Base-by-base conservation (phyloP, 805 yeast genomes). In the Metschnikowia peoriensis region DNA sequence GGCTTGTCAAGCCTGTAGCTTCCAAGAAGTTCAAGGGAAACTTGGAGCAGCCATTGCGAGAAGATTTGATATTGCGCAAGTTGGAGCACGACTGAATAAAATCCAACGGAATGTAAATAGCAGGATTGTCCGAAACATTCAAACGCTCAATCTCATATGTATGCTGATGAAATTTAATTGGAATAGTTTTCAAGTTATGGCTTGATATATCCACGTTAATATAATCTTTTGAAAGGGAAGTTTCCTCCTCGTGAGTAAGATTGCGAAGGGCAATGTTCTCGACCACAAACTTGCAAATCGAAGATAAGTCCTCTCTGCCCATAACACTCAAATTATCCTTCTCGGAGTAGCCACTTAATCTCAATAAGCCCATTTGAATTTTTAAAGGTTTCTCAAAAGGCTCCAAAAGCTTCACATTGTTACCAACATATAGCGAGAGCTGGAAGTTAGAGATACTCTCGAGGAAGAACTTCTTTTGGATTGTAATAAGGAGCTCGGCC, bases 91-190 rank as follows among this genome's bases (percentile, higher is more conserved):
- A 81, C 65, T 90, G 96, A 61, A 92, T 84, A 65, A 92, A 92
- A 64, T 91, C 97, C 50, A 83, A 71, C 0, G 97, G 96, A 35
- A 92, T 73, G 53, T 84, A 82, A 49, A 93, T 85, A 15, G 96
- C 87, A 4, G 97, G 96, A 65, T 92, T 92, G 56, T 86, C 83
- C 1, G 96, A 87, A 8, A 90, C 89, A 67, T 92, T 93, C 55
- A 92, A 75, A 55, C 85, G 78, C 60, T 87, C 88, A 52, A 92
- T 89, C 56, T 89, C 93, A 51, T 85, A 80, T 0, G 96, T 88
- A 54, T 83, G 88, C 59, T 83, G 88, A 65, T 86, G 90, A 56
- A 92, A 81, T 29, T 87, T 78, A 49, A 89, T 86, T 0, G 97
- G 97, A 7, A 93, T 88, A 16, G 89, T 89, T 56, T 89, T 89